Conservation (phyloP, 805 yeast species). For the Priceomyces fermenticarens region DNA sequence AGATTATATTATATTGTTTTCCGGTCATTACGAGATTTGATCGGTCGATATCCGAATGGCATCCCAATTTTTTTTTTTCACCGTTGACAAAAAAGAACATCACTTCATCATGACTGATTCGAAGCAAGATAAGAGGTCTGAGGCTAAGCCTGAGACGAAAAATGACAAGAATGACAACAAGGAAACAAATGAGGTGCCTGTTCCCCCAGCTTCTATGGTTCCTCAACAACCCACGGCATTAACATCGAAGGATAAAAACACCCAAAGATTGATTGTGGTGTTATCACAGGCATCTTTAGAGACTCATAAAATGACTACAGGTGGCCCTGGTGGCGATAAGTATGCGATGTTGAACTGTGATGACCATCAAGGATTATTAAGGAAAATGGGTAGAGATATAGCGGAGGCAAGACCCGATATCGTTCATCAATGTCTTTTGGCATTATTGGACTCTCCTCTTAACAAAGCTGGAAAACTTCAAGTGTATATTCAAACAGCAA, state of each 20-base stretch:
- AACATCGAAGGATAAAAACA: slow-evolving; percentile 78
- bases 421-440: slow-evolving; percentile 94
- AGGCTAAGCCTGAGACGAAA: slow-evolving; percentile 7
- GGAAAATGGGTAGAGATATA: slow-evolving; percentile 95
- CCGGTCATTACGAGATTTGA: not conserved
- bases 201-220: slow-evolving; percentile 64
- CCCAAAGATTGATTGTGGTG: slow-evolving; percentile 90
- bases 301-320: slow-evolving; percentile 84
- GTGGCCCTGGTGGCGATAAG: slow-evolving; percentile 79
- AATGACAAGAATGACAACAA: slow-evolving; percentile 4
- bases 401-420: slow-evolving; percentile 99
- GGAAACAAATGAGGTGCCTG: slow-evolving; percentile 12
- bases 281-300: slow-evolving; percentile 93
- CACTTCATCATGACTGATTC: no score
- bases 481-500: slow-evolving; percentile 93
- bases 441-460: slow-evolving; percentile 94
- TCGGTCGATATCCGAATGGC: no score
- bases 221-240: slow-evolving; percentile 85
- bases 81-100: no score
- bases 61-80: no score
- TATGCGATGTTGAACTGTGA: slow-evolving; percentile 94
- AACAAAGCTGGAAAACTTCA: slow-evolving; percentile 96
- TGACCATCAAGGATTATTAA: slow-evolving; percentile 93
- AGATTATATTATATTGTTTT: not conserved
- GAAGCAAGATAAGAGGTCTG: not conserved